Percentiles rank a stretch among this genome's conserved stretches.
Evolutionary conservation across 1,139 yeast genomes (phyloP).

Genomic region (Yamadazyma taylorii): DNA sequence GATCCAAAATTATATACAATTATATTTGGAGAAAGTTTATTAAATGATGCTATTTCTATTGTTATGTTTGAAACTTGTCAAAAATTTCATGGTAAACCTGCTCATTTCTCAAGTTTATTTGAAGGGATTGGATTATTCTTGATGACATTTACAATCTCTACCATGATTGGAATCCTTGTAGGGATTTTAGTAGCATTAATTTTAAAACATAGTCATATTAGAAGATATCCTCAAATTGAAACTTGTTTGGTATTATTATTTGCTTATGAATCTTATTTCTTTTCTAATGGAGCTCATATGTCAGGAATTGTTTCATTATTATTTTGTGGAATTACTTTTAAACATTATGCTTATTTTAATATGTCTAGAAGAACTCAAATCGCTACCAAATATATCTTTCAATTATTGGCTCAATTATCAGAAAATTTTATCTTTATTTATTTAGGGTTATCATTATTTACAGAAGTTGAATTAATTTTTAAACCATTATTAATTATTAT

Average conservation of each 20-base stretch:
- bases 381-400: slow-evolving; percentile 93
- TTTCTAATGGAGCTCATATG: slow-evolving; percentile 99
- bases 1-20: slow-evolving; percentile 97
- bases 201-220: slow-evolving; percentile 86
- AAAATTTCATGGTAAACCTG: slow-evolving; percentile 84
- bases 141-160: slow-evolving; percentile 91
- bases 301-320: slow-evolving; percentile 94
- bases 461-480: slow-evolving; percentile 93
- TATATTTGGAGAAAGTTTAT: slow-evolving; percentile 91
- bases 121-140: slow-evolving; percentile 93
- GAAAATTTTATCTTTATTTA: slow-evolving; percentile 97
- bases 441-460: slow-evolving; percentile 88
- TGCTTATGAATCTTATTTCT: slow-evolving; percentile 95
- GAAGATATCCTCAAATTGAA: slow-evolving; percentile 95
- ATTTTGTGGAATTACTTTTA: slow-evolving; percentile 94
- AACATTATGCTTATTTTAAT: slow-evolving; percentile 95
- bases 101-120: slow-evolving; percentile 74
- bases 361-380: slow-evolving; percentile 98
- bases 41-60: slow-evolving; percentile 97
- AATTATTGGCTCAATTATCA: slow-evolving; percentile 87
- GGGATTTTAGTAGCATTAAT: slow-evolving; percentile 89
- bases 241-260: slow-evolving; percentile 86
- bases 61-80: slow-evolving; percentile 99
- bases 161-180: slow-evolving; percentile 82
- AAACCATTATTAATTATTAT: slow-evolving; percentile 90